Evolutionary conservation across 495 filamentous ascomycete genomes (phyloP), one percentile per base, ranked within the genome.

Genomic region (Zalerion maritima): DNA sequence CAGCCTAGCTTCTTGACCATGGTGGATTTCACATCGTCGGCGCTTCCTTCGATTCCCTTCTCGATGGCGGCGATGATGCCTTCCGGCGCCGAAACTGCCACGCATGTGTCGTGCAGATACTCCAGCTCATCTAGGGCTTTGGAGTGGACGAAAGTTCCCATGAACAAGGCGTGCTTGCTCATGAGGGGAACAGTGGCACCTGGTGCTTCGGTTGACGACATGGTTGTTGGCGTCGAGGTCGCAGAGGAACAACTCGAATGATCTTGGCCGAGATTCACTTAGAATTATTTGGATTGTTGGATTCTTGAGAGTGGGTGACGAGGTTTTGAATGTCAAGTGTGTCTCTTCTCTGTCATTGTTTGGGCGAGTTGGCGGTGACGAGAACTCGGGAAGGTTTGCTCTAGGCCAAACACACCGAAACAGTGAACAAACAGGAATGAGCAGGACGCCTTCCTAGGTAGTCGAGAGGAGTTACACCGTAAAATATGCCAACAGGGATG

Each of bases 11-110:
- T 34, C 18, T 37, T 34, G 13, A 50, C 27, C 14, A 58, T 18
- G 8, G 21, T 23, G 8, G 7, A 8, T 14, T 9, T 8, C 2
- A 30, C 37, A 16, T 35, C 35, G 27, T 39, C 23, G 2, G 44
- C 47, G 23, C 36, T 39, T n/a, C 35, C 29, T 8, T 43, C 45
- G 32, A 34, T 46, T 5, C 46, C 27, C 16, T 32, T 28, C 35
- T 71, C 63, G 4, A 74, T 42, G 28, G 65, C 69, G 18, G 61
- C 58, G 31, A 93, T 89, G 12, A 55, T 68, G 26, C 83, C 84
- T 3, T 59, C 47, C n/a, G n/a, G 19, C 11, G 53, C 50, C 28
- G 75, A 67, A 2, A 91, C 83, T 42, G 63, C 75, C 7, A 91
- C 53, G 2, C 68, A 74, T 4, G 73, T 64, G 31, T 69, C 50